Percentiles rank a stretch among this genome's conserved stretches.
These are phyloP conservation scores for Penicillium sp. DNA, from an alignment of 2,329 filamentous ascomycete species.

Conservation along the genomic window DNA sequence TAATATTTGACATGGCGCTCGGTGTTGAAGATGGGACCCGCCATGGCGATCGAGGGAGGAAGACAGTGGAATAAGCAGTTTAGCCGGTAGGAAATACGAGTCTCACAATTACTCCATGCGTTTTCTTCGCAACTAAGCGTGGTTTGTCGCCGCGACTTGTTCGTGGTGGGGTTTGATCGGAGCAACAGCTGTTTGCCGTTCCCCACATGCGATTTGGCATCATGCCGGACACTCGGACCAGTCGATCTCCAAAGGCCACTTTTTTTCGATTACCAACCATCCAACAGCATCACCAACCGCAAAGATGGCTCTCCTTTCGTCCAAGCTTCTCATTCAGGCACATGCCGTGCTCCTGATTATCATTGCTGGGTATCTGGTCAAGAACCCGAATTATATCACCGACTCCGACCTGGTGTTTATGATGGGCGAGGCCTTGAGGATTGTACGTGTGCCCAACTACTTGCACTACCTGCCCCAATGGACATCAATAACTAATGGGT, in stretches of 20 bases:
- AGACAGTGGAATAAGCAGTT: not conserved
- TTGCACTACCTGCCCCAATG: not conserved
- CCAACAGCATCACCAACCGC: conserved; percentile 2
- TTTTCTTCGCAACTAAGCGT: not conserved
- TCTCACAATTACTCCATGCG: not conserved
- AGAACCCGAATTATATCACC: conserved; percentile 71
- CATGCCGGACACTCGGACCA: conserved; percentile 22
- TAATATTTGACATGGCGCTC: conserved; percentile 86
- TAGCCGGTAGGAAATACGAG: no score
- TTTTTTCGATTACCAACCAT: conserved; percentile 12
- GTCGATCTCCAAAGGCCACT: conserved; percentile 15
- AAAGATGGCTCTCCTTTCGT: conserved; percentile 80
- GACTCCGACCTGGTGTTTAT: conserved; percentile 82
- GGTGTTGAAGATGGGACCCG: conserved; percentile 48
- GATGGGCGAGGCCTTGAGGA: conserved; percentile 80
- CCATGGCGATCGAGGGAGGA: conserved; percentile 31
- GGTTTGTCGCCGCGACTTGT: conserved; percentile 8
- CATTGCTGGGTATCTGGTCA: conserved; percentile 82
- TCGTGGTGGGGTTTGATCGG: conserved; percentile 23
- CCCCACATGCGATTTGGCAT: conserved; percentile 32
- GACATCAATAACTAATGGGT: not conserved
- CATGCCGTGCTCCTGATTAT: conserved; percentile 85
- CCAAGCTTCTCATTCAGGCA: conserved; percentile 78
- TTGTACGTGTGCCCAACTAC: conserved; percentile 59
- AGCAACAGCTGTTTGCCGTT: conserved; percentile 23